A percentile compares a stretch with the other conserved stretches of the same genome.
phyloP scores from a whole-genome alignment of 2,329 filamentous ascomycete genomes.

The Aspergillus pseudoglaucus region DNA sequence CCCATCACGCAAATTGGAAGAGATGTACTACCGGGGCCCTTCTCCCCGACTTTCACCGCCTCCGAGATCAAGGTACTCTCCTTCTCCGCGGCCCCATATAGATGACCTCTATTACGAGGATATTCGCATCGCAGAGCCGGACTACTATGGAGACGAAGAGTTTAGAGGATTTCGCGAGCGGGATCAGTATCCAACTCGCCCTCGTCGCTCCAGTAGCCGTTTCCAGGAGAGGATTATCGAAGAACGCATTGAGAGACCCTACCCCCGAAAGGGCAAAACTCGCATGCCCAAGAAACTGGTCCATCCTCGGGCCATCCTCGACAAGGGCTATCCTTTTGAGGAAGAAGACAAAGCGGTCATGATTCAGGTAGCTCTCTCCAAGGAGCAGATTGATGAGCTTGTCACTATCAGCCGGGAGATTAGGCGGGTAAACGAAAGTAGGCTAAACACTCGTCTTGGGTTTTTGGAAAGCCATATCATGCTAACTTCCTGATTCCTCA shows the following conservation, averaged over 20 bases:
- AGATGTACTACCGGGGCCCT: conserved; percentile 32
- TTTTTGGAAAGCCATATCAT: not conserved
- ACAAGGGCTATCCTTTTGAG: conserved; percentile 77
- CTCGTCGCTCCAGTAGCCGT: conserved; percentile 40
- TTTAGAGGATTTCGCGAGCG: conserved; percentile 61
- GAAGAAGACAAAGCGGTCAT: conserved; percentile 78
- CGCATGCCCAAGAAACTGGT: conserved; percentile 76
- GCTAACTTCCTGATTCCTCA: conserved; percentile 3
- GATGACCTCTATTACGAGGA: conserved; percentile 53
- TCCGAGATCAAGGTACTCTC: conserved; percentile 35
- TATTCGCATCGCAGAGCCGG: conserved; percentile 61
- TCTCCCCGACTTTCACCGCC: conserved; percentile 52
- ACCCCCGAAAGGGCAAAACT: conserved; percentile 81
- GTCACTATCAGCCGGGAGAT: conserved; percentile 70
- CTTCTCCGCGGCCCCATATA: conserved; percentile 55
- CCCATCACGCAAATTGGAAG: conserved; percentile 49
- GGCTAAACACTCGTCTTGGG: conserved; percentile 11
- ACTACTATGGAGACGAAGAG: conserved; percentile 65
- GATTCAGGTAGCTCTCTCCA: conserved; percentile 75
- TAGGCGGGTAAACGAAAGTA: conserved; percentile 27
- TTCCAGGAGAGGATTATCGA: conserved; percentile 23
- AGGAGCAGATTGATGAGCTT: conserved; percentile 85
- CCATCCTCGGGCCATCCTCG: conserved; percentile 70
- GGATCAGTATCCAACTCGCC: conserved; percentile 46
- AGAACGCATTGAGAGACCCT: conserved; percentile 41